These are phyloP conservation scores for Malus hybrid DNA, from an alignment of 331 rosid species.

Conservation along the genomic window DNA sequence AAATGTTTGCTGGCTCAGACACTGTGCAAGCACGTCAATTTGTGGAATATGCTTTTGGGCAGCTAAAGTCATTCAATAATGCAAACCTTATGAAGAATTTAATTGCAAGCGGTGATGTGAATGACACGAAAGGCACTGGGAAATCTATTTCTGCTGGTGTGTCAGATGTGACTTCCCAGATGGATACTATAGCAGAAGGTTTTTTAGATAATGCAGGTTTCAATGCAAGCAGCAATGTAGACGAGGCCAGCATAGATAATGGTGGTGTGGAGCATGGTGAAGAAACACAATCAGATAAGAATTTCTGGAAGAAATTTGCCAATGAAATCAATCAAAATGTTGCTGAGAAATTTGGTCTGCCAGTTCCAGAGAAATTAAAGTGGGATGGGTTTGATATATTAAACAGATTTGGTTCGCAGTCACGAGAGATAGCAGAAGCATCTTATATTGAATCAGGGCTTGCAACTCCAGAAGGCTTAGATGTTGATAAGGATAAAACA, in stretches of 20 bases:
- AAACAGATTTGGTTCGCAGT: slow-evolving; percentile 69
- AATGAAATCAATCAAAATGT: slow-evolving; percentile 58
- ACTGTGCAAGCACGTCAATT: slow-evolving; percentile 81
- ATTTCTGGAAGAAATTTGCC: slow-evolving; percentile 76
- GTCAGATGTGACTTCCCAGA: slow-evolving; percentile 25
- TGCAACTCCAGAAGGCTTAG: slow-evolving; percentile 55
- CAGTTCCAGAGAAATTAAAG: slow-evolving; percentile 65
- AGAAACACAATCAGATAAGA: slow-evolving; percentile 44
- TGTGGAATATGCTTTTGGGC: slow-evolving; percentile 91
- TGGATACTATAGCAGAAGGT: slow-evolving; percentile 24
- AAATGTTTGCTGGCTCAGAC: slow-evolving; percentile 63
- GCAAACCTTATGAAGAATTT: slow-evolving; percentile 38
- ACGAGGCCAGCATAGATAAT: slow-evolving; percentile 22
- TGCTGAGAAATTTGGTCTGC: slow-evolving; percentile 69
- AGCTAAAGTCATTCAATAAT: slow-evolving; percentile 69
- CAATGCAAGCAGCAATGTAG: slow-evolving; percentile 20
- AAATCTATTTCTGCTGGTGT: slow-evolving; percentile 17
- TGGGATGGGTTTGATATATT: slow-evolving; percentile 87
- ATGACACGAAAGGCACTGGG: slow-evolving; percentile 18
- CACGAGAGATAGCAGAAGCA: slow-evolving; percentile 62
- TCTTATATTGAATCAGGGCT: slow-evolving; percentile 80
- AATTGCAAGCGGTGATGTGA: slow-evolving; percentile 25
- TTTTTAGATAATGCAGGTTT: slow-evolving; percentile 15
- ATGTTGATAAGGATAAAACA: slow-evolving; percentile 27
- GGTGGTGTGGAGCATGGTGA: slow-evolving; percentile 34